Base-by-base conservation (phyloP, 1,284 basidiomycete genomes). In the Marasmius sp. region DNA sequence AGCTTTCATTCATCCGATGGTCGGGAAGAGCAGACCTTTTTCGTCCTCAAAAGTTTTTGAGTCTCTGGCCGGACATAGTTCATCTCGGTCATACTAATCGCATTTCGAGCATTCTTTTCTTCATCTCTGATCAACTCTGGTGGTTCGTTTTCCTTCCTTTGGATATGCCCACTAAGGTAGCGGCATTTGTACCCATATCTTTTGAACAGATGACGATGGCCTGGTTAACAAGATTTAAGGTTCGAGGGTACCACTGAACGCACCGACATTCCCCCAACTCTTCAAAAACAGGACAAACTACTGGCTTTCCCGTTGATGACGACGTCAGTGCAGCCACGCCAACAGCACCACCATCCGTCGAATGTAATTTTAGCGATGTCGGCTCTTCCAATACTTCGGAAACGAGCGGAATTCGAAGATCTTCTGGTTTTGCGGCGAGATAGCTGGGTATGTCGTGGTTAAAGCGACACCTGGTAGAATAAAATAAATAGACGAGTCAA, bases 131-230 rank as follows among this genome's bases (percentile, higher is more conserved):
- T 41, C 7, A 66, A 36, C 10, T 41, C 48, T 10, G 55, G 41
- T 0, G 55, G 11, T 22, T 57, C 60, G 6, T 39, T 56, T 16
- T 51, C 57, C 39, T 12, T 57, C 50, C 18, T 20, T 33, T 12
- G 14, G 6, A 86, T 72, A 70, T 98, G 97, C 0, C 85, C 88
- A 11, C 91, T 90, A 3, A 97, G 84, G 76, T 93, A 97, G 1
- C 97, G 88, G 72, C 97, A 99, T 74, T 94, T 93, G 77, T 93
- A 90, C 5, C 94, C 97, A 65, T 86, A 87, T 57, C 88, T 80
- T 27, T 49, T 7, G 34, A 12, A 36, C 18, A 18, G 49, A 53
- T 43, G 22, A 59, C 34, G 3, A 34, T 49, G 36, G 38, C 57
- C 14, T 58, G 27, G 18, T 47, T 4, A 8, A 12, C 6, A 8